These are phyloP conservation scores for Lagenidium giganteum DNA, from an alignment of 352 stramenopile genomes.

Conservation along the genomic window DNA sequence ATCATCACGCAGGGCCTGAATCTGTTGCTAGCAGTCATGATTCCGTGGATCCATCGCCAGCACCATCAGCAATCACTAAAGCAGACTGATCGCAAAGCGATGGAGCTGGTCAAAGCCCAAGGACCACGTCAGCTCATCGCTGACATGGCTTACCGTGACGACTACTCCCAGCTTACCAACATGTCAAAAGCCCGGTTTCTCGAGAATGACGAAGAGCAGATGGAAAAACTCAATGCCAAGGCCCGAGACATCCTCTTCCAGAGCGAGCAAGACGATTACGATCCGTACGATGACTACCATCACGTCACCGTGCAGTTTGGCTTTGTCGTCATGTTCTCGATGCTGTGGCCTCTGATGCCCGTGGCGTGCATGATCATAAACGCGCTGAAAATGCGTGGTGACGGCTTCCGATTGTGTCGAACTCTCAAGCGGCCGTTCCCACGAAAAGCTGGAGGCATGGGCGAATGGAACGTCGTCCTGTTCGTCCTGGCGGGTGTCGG, in stretches of 20 bases:
- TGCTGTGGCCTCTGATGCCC: constrained; percentile 79
- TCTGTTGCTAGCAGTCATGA: constrained; percentile 58
- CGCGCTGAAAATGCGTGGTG: constrained; percentile 71
- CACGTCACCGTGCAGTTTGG: constrained; percentile 78
- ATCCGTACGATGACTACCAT: constrained; percentile 81
- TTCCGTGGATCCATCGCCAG: constrained; percentile 70
- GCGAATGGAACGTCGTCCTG: constrained; percentile 70
- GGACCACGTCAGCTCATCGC: constrained; percentile 53
- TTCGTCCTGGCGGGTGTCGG: constrained; percentile 58
- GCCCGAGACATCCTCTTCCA: constrained; percentile 72
- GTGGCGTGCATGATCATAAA: constrained; percentile 74
- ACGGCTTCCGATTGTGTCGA: constrained; percentile 68
- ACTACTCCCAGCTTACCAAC: constrained; percentile 42
- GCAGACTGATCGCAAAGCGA: constrained; percentile 45
- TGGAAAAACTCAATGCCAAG: constrained; percentile 63
- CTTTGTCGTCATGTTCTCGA: constrained; percentile 86
- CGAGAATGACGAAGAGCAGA: constrained; percentile 55
- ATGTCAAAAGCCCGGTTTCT: constrained; percentile 61
- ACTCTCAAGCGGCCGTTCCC: constrained; percentile 72
- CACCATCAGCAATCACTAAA: constrained; percentile 62
- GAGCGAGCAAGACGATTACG: constrained; percentile 70
- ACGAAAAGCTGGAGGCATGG: constrained; percentile 64
- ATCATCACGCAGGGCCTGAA: constrained; percentile 78
- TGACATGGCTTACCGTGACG: constrained; percentile 49
- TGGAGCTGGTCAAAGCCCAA: constrained; percentile 64